A percentile compares a stretch with the other conserved stretches of the same genome.
phyloP scores from a whole-genome alignment of 176 grass and related monocot genomes.

The Phragmites australis region DNA sequence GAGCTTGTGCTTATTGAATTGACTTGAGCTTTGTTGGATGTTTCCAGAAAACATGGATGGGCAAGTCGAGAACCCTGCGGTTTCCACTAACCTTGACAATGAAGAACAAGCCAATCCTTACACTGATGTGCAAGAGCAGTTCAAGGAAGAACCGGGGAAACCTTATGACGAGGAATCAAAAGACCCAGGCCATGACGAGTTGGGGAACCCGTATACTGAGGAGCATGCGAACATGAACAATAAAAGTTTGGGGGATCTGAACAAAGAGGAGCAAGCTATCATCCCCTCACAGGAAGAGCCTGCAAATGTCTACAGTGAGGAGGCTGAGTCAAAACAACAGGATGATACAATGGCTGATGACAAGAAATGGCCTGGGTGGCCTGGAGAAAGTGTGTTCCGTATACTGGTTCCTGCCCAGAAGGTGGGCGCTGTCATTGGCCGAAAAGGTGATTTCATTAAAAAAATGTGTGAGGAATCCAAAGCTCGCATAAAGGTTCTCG shows the following conservation, averaged over 20 bases:
- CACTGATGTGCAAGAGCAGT: slow-evolving; percentile 25
- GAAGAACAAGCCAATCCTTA: slow-evolving; percentile 35
- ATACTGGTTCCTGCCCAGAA: slow-evolving; percentile 78
- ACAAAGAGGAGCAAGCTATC: slow-evolving; percentile 22
- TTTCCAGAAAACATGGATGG: slow-evolving; percentile 70
- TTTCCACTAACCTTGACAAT: slow-evolving; percentile 5
- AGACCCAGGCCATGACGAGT: slow-evolving; percentile 5
- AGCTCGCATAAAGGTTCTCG: slow-evolving; percentile 93
- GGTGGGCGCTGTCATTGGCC: slow-evolving; percentile 88
- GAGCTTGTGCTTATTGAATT: neutral
- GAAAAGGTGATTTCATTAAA: slow-evolving; percentile 95
- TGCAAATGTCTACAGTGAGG: neutral
- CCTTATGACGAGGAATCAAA: slow-evolving; percentile 27
- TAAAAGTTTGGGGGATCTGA: slow-evolving; percentile 22
- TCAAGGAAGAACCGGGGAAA: slow-evolving; percentile 35
- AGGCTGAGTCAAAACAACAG: slow-evolving; percentile 34
- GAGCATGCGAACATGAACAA: neutral
- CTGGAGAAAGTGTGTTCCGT: slow-evolving; percentile 86
- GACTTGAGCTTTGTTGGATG: slow-evolving; percentile 6
- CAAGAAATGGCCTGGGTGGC: slow-evolving; percentile 90
- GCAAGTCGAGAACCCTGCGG: slow-evolving; percentile 30
- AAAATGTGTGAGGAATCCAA: slow-evolving; percentile 94
- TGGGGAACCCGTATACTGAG: slow-evolving; percentile 13
- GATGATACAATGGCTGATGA: slow-evolving; percentile 42
- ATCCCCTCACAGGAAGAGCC: slow-evolving; percentile 21